A percentile compares a stretch with the other conserved stretches of the same genome.
Conservation (phyloP, 805 yeast genomes). For the Candida takata region DNA sequence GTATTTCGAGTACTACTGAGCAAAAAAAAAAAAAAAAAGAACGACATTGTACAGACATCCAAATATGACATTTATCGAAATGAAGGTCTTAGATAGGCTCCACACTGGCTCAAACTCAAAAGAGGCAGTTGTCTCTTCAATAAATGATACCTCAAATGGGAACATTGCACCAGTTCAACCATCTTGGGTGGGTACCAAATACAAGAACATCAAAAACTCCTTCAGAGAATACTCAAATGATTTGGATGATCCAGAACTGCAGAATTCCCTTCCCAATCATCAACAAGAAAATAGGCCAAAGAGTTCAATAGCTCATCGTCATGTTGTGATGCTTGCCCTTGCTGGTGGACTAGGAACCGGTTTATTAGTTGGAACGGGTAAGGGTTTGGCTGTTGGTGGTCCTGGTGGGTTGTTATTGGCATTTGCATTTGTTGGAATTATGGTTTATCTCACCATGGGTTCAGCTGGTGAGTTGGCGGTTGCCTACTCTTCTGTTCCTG, state of each 20-base stretch:
- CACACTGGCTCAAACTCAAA: too few species aligned
- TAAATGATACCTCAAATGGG: too few species aligned
- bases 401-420: slow-evolving; percentile 48
- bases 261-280: slow-evolving; percentile 18
- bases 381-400: slow-evolving; percentile 38
- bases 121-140: too few species aligned
- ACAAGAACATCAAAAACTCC: slow-evolving; percentile 25
- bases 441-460: slow-evolving; percentile 52
- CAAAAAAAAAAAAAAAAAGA: too few species aligned
- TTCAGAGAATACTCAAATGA: slow-evolving; percentile 22
- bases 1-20: too few species aligned
- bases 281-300: slow-evolving; percentile 18
- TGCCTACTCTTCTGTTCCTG: slow-evolving; percentile 48
- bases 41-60: too few species aligned
- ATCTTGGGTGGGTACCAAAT: slow-evolving; percentile 3
- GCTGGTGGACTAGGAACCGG: slow-evolving; percentile 81
- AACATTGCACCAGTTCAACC: too few species aligned
- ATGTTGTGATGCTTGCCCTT: slow-evolving; percentile 49
- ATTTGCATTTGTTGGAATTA: slow-evolving; percentile 47
- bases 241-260: slow-evolving; percentile 29
- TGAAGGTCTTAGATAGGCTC: too few species aligned
- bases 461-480: slow-evolving; percentile 67
- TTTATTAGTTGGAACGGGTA: slow-evolving; percentile 50
- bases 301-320: slow-evolving; percentile 10
- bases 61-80: too few species aligned